Conservation (phyloP, 371 early-diverging fungal genomes). For the Parasitella parasitica region DNA sequence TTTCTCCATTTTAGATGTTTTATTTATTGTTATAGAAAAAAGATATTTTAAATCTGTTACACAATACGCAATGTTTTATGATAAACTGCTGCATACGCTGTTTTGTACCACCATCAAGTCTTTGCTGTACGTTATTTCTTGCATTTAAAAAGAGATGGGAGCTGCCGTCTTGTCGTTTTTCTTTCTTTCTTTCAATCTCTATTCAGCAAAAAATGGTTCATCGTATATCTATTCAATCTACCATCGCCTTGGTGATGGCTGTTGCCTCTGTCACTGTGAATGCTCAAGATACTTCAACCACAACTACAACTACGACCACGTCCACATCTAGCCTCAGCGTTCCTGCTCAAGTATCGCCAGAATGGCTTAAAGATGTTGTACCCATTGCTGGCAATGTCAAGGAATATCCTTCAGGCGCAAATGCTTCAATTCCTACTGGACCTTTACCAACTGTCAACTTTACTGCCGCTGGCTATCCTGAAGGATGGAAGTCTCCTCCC, state of each 20-base stretch:
- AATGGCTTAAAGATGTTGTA: conserved; percentile 15
- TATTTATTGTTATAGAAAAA: background rate
- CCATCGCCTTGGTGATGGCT: background rate
- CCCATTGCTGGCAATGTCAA: conserved; percentile 26
- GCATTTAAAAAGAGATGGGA: background rate
- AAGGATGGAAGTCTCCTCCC: conserved; percentile 35
- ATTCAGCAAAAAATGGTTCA: background rate
- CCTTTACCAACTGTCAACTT: conserved; percentile 19
- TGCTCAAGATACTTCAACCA: conserved; percentile 13
- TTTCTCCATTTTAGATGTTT: conserved; percentile 4
- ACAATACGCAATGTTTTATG: background rate
- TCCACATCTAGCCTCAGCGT: conserved; percentile 8
- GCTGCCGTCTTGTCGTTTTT: background rate
- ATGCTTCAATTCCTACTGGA: conserved; percentile 32
- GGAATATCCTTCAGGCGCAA: conserved; percentile 13
- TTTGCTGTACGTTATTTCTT: background rate
- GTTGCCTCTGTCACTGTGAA: background rate
- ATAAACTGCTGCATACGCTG: background rate
- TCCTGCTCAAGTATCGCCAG: conserved; percentile 31
- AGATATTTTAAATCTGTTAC: background rate
- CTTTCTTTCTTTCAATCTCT: too few relatives aligned
- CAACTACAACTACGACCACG: background rate
- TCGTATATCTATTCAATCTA: conserved; percentile 2
- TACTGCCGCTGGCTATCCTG: conserved; percentile 32
- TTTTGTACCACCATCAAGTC: background rate